These are phyloP conservation scores for Dryas drummondii DNA, from an alignment of 306 rosid species.

Conservation along the genomic window DNA sequence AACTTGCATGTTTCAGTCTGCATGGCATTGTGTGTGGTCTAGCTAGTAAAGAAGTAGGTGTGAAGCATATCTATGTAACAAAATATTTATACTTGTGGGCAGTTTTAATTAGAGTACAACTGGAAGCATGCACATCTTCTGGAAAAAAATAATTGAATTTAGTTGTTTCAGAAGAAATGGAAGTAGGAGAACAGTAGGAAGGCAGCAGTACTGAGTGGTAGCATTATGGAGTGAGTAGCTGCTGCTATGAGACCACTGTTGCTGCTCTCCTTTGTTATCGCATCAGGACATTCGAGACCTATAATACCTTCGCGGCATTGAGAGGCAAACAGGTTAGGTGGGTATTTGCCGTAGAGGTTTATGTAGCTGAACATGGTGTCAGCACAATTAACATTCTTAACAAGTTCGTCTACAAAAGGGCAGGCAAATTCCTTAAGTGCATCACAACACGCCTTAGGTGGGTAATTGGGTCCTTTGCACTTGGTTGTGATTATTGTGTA, in stretches of 20 bases:
- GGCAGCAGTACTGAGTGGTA: constrained; percentile 14
- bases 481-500: constrained; percentile 80
- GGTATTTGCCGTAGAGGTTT: constrained; percentile 78
- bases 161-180: constrained; percentile 27
- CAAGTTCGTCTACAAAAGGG: constrained; percentile 41
- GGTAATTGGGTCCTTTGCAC: constrained; percentile 89
- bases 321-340: constrained; percentile 80
- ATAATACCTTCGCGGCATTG: constrained; percentile 60
- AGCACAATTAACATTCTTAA: constrained; percentile 47
- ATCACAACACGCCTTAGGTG: constrained; percentile 55
- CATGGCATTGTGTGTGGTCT: too few species aligned
- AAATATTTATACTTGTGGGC: too few species aligned
- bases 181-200: constrained; percentile 27
- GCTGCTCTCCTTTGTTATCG: not conserved
- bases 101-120: too few species aligned
- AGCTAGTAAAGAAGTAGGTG: too few species aligned
- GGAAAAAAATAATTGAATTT: too few species aligned
- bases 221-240: constrained; percentile 26
- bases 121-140: too few species aligned
- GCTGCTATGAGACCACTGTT: constrained; percentile 15
- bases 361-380: constrained; percentile 88
- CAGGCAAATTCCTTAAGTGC: constrained; percentile 89
- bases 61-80: too few species aligned
- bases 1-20: too few species aligned
- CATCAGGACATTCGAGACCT: constrained; percentile 58